Base-by-base conservation (phyloP, 805 yeast genomes). In the Teunomyces panamensis region DNA sequence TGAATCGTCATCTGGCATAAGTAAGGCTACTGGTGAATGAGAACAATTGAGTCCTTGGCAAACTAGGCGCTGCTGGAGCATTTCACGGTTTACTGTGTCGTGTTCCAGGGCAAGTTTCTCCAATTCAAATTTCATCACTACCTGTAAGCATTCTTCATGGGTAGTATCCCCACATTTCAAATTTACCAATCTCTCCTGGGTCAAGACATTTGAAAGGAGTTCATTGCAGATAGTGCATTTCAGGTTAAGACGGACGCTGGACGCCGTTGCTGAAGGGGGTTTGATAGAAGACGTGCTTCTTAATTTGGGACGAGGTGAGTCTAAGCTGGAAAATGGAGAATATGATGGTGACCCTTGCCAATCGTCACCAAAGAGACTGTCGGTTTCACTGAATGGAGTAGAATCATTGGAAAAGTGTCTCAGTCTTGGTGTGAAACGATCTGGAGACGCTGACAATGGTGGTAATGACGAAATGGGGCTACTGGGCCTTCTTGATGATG, bases 91-190 rank as follows among this genome's bases (percentile, higher is more conserved):
- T 6, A 37, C 41, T n/a, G 30, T 5, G n/a, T 37, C 41, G 16
- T 37, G n/a, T 26, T 37, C 30, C 41, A 37, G 29, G n/a, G 28
- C 41, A n/a, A 37, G 41, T 13, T 37, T 17, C 30, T 48, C 50
- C 30, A 47, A 39, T 37, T 50, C 49, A 28, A 27, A 45, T 13
- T 46, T 46, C 16, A 47, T 33, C 8, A 43, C 65, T 73, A 80
- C 58, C 2, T 64, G 49, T 11, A 82, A 67, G 57, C 89, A 84
- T 47, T 81, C 80, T 44, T 80, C 83, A 58, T 84, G 89, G 34
- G 75, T 68, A 39, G 67, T 61, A 57, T 83, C 87, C 1, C 75
- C 78, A 63, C 89, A 84, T 34, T 60, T 61, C 29, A 83, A 64
- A 47, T 73, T 75, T 10, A 83, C 62, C 1, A 80, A 60, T 39